Evolutionary conservation across 2,329 filamentous ascomycete genomes (phyloP).

Genomic region (Colletotrichum chrysophilum): DNA sequence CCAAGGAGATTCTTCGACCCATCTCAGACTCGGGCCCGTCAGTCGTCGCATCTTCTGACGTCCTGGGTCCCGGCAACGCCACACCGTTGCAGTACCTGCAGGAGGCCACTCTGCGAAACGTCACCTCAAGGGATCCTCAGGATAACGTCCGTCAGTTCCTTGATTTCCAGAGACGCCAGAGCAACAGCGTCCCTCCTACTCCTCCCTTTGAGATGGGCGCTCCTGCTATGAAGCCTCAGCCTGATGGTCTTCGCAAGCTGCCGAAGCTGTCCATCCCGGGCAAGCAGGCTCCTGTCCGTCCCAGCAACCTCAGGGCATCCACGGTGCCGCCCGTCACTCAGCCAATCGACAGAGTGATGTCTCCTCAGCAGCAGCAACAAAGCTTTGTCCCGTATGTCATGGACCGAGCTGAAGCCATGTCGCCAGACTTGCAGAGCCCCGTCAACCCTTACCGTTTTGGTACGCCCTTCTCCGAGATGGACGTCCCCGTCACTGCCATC

Average conservation of each 20-base stretch:
- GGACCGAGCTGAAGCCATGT: slow-evolving; percentile 54
- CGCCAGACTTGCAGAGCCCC: slow-evolving; percentile 63
- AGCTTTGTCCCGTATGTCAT: slow-evolving; percentile 56
- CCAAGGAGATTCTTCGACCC: slow-evolving; percentile 64
- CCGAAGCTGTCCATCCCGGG: slow-evolving; percentile 68
- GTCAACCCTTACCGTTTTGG: slow-evolving; percentile 74
- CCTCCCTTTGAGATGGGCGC: slow-evolving; percentile 70
- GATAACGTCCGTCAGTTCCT: slow-evolving; percentile 94
- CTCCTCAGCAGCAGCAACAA: slow-evolving; percentile 21
- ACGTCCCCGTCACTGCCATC: slow-evolving; percentile 80
- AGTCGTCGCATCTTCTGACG: slow-evolving; percentile 88
- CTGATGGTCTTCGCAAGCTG: slow-evolving; percentile 61
- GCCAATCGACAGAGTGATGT: slow-evolving; percentile 24
- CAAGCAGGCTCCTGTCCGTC: slow-evolving; percentile 33
- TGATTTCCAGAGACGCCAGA: slow-evolving; percentile 74
- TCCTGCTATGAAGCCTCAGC: slow-evolving; percentile 50
- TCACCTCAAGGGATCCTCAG: slow-evolving; percentile 80
- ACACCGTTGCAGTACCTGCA: slow-evolving; percentile 74
- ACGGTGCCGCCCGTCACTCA: slow-evolving; percentile 32
- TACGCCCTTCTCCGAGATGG: slow-evolving; percentile 91
- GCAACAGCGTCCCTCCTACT: slow-evolving; percentile 67
- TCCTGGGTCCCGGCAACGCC: slow-evolving; percentile 73
- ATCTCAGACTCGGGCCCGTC: slow-evolving; percentile 80
- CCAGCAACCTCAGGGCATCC: slow-evolving; percentile 31
- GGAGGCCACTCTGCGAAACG: slow-evolving; percentile 71